Base-by-base conservation (phyloP, 2,329 filamentous ascomycete genomes). In the Pseudogymnoascus verrucosus region DNA sequence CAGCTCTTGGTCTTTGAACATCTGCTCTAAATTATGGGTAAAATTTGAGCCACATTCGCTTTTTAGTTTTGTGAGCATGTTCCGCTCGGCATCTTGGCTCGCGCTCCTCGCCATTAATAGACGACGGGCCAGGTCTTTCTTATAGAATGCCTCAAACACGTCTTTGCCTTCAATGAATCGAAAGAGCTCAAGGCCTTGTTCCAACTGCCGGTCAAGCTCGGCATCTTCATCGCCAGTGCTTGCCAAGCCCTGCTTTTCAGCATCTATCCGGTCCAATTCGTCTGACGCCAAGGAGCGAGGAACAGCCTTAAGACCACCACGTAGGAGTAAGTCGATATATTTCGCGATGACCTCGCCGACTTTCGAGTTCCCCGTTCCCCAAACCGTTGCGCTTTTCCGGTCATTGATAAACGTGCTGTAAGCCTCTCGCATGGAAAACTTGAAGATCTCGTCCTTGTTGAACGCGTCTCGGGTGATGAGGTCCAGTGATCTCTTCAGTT, bases 261-360 rank as follows among this genome's bases (percentile, higher is more conserved):
- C 83, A 42, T 78, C 78, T 5, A 78, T 78, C 3, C 82, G 78
- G 70, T 87, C 85, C 66, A 83, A 84, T 40, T 75, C 74, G 68
- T 89, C 85, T 0, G 87, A 84, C 1, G 87, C 78, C 7, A 93
- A 79, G 21, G 85, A 83, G 51, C 86, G 82, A 1, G 90, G 91
- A 7, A 96, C 83, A 0, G 89, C 88, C 74, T 96, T 98, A 57
- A 93, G 82, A 1, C 95, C 96, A 60, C 91, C 91, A 63, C 92
- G 87, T 34, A 99, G 82, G 19, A 99, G 80, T 78, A 89, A 82
- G 75, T 99, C 95, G 66, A 99, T 89, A 71, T 98, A 93, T 76
- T 97, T 98, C 31, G 95, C 96, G 69, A 97, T 96, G 93, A 98
- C 96, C 78, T 99, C 95, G 60, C 93, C 95, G 12, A 96, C 91